These are phyloP conservation scores for Botryosphaeria dothidea DNA, from an alignment of 2,329 filamentous ascomycete genomes.

Conservation along the genomic window DNA sequence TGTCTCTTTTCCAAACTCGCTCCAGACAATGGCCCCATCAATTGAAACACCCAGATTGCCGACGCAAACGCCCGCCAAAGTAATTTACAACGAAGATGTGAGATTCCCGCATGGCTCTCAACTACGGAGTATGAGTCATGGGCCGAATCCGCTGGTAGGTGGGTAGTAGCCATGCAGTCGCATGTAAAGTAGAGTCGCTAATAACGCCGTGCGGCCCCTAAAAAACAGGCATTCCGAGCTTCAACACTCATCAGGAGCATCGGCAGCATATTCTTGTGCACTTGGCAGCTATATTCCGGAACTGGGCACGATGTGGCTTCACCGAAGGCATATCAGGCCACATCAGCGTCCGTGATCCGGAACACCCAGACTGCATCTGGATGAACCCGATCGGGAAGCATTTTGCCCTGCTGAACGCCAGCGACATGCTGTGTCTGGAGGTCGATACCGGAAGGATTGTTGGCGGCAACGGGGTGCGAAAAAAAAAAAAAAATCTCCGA, in stretches of 20 bases:
- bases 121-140: not conserved
- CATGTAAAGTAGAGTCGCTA: not conserved
- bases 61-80: not conserved
- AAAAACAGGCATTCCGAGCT: conserved; percentile 55
- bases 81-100: not conserved
- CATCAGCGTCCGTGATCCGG: conserved; percentile 67
- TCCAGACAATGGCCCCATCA: not conserved
- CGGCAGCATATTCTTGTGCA: conserved; percentile 65
- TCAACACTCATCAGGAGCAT: conserved; percentile 54
- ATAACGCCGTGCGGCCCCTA: not conserved
- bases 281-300: conserved; percentile 66
- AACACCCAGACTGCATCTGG: conserved; percentile 65
- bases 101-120: not conserved
- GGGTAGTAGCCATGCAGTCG: not conserved
- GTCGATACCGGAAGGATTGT: conserved; percentile 59
- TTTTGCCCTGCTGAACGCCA: conserved; percentile 64
- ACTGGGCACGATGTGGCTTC: conserved; percentile 65
- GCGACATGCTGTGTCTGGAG: conserved; percentile 68
- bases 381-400: conserved; percentile 66
- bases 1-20: not conserved
- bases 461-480: conserved; percentile 54
- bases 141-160: not conserved
- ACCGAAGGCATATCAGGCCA: conserved; percentile 70
- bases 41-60: not conserved
- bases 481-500: not conserved